These are phyloP conservation scores for Halenospora varia DNA, from an alignment of 495 filamentous ascomycete genomes.

Conservation along the genomic window DNA sequence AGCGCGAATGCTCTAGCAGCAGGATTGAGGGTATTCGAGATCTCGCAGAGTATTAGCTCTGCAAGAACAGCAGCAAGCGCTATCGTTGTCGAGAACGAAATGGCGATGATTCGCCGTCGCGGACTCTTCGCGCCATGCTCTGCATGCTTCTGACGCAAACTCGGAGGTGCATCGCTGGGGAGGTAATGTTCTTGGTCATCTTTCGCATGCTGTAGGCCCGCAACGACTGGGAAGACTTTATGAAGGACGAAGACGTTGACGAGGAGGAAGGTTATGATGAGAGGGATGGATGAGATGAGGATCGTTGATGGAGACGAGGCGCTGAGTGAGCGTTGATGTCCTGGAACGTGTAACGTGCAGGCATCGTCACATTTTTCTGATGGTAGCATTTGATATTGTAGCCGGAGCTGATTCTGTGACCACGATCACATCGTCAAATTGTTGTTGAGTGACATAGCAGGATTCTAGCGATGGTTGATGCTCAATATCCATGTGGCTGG, in stretches of 20 bases:
- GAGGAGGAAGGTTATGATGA: conserved; percentile 57
- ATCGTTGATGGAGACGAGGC: not conserved
- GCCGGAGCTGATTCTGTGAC: not conserved
- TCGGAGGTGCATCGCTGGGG: conserved; percentile 44
- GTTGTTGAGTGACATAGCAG: not conserved
- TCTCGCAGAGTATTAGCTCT: conserved; percentile 74
- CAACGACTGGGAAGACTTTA: conserved; percentile 61
- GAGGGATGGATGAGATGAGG: conserved; percentile 48
- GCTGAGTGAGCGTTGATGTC: not conserved
- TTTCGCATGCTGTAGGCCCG: conserved; percentile 41
- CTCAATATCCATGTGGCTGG: not conserved
- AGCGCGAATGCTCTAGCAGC: conserved; percentile 57
- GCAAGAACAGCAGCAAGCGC: conserved; percentile 69
- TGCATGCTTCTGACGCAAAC: conserved; percentile 45
- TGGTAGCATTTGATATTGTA: not conserved
- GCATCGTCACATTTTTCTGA: not conserved
- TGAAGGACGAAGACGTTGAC: conserved; percentile 52
- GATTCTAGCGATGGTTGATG: too few relatives aligned
- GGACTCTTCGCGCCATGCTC: conserved; percentile 40
- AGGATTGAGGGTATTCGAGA: conserved; percentile 63
- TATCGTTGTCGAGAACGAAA: conserved; percentile 67
- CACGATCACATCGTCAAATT: not conserved
- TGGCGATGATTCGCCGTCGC: conserved; percentile 50
- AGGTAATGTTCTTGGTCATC: conserved; percentile 48
- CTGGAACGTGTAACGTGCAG: too few relatives aligned